Percentiles rank a stretch among this genome's conserved stretches.
Conservation (phyloP, 768 basidiomycete species). For the Leucogyrophana mollusca region DNA sequence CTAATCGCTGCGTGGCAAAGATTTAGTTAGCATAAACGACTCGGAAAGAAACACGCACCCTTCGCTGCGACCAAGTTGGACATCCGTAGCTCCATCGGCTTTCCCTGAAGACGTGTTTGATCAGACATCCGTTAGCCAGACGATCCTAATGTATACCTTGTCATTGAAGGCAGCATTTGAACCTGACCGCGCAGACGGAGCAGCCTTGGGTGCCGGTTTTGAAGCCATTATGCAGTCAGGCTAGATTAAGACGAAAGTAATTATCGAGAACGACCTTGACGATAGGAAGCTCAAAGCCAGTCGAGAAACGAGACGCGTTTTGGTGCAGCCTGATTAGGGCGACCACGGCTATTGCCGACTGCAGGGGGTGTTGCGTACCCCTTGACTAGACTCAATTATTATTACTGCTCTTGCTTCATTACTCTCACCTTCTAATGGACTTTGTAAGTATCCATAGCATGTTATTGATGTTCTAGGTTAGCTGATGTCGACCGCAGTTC, state of each 20-base stretch:
- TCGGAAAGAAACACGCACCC: constrained; percentile 44
- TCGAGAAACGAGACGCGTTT: constrained; percentile 15
- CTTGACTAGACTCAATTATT: constrained; percentile 3
- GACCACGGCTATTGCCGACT: constrained; percentile 25
- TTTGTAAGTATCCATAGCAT: constrained; percentile 27
- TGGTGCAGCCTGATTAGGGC: constrained; percentile 20
- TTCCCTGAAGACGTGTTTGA: constrained; percentile 61
- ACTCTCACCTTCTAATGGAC: constrained; percentile 31
- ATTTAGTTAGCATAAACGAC: constrained; percentile 1
- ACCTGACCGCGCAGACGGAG: constrained; percentile 36
- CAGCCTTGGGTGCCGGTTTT: constrained; percentile 26
- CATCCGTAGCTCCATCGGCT: constrained; percentile 96
- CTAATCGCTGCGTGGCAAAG: constrained; percentile 70
- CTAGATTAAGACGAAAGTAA: constrained; percentile 9
- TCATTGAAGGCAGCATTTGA: constrained; percentile 84
- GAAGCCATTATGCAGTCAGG: constrained; percentile 24
- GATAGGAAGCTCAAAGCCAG: not conserved
- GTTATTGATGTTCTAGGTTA: not conserved
- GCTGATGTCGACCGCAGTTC: constrained; percentile 29
- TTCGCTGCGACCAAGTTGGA: constrained; percentile 99
- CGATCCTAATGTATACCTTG: constrained; percentile 48
- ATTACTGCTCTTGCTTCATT: constrained; percentile 15
- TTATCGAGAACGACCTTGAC: constrained; percentile 9
- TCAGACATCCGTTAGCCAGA: not conserved
- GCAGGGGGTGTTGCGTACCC: constrained; percentile 26